A percentile compares a stretch with the other conserved stretches of the same genome.
Evolutionary conservation across 2,329 filamentous ascomycete genomes (phyloP).

Genomic region (Dendryphion nanum): DNA sequence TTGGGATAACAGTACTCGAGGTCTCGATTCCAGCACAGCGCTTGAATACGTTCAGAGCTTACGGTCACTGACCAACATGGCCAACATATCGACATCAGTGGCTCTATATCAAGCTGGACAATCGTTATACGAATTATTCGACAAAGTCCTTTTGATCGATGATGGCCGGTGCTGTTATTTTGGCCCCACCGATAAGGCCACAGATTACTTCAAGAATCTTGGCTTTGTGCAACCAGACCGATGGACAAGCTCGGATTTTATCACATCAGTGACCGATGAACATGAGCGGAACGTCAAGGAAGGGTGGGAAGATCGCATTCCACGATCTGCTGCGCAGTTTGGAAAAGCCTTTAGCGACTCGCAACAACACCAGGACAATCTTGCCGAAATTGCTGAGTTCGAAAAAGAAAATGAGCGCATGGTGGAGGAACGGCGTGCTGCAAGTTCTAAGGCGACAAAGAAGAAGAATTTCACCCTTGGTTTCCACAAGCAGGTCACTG

Average conservation of each 20-base stretch:
- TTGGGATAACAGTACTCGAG: slow-evolving; percentile 65
- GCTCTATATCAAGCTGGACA: slow-evolving; percentile 68
- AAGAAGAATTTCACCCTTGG: slow-evolving; percentile 43
- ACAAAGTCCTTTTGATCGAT: slow-evolving; percentile 42
- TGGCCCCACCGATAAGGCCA: slow-evolving; percentile 59
- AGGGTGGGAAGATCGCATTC: slow-evolving; percentile 58
- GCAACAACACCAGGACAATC: slow-evolving; percentile 36
- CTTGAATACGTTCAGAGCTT: slow-evolving; percentile 70
- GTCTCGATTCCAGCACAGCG: slow-evolving; percentile 71
- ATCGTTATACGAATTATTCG: slow-evolving; percentile 38
- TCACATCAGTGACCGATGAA: slow-evolving; percentile 67
- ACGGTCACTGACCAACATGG: slow-evolving; percentile 63
- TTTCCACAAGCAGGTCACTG: slow-evolving; percentile 40
- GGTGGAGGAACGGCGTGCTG: slow-evolving; percentile 29
- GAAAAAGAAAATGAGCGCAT: slow-evolving; percentile 31
- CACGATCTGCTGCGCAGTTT: slow-evolving; percentile 56
- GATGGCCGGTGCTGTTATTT: slow-evolving; percentile 55
- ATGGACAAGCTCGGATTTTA: slow-evolving; percentile 69
- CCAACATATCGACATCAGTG: slow-evolving; percentile 61
- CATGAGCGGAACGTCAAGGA: slow-evolving; percentile 57
- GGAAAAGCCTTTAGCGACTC: slow-evolving; percentile 43
- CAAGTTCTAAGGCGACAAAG: slow-evolving; percentile 36
- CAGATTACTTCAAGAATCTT: slow-evolving; percentile 64
- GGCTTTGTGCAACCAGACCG: slow-evolving; percentile 67
- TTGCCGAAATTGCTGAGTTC: slow-evolving; percentile 42